Conservation (phyloP, 2,329 filamentous ascomycete species). For the Microthyrium microscopicum region DNA sequence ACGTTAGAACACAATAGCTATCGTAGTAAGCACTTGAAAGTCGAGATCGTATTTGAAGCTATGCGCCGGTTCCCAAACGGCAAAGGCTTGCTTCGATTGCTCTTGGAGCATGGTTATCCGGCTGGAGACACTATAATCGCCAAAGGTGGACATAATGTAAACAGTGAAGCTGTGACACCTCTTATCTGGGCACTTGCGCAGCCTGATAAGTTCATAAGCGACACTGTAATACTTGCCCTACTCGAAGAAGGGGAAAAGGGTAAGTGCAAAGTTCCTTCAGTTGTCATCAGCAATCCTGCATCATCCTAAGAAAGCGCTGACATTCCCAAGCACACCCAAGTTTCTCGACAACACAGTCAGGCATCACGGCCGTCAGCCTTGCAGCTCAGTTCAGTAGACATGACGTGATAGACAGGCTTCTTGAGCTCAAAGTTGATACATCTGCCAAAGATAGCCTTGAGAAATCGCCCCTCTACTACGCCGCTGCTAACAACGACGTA, state of each 20-base stretch:
- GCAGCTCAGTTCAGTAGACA: slow-evolving; percentile 1
- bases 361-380: slow-evolving; percentile 1
- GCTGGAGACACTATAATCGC: background rate
- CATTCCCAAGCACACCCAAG: background rate
- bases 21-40: too few species aligned
- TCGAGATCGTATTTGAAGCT: slow-evolving; percentile 3
- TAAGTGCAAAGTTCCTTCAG: too few species aligned
- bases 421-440: slow-evolving; percentile 1
- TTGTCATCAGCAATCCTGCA: background rate
- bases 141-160: background rate
- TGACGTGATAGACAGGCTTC: background rate
- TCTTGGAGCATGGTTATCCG: slow-evolving; percentile 1
- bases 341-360: slow-evolving; percentile 1
- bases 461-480: slow-evolving; percentile 2
- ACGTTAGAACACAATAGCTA: too few species aligned
- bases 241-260: slow-evolving; percentile 4
- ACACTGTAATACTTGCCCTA: slow-evolving; percentile 1
- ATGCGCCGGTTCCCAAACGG: slow-evolving; percentile 1
- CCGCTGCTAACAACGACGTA: background rate
- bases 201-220: background rate
- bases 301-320: background rate
- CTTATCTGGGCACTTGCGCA: slow-evolving; percentile 4
- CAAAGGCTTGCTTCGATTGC: slow-evolving; percentile 1
- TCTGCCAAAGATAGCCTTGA: background rate
- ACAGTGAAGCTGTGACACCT: slow-evolving; percentile 5